Conservation (phyloP, 1,284 basidiomycete genomes). For the Limonomyces culmigenus region DNA sequence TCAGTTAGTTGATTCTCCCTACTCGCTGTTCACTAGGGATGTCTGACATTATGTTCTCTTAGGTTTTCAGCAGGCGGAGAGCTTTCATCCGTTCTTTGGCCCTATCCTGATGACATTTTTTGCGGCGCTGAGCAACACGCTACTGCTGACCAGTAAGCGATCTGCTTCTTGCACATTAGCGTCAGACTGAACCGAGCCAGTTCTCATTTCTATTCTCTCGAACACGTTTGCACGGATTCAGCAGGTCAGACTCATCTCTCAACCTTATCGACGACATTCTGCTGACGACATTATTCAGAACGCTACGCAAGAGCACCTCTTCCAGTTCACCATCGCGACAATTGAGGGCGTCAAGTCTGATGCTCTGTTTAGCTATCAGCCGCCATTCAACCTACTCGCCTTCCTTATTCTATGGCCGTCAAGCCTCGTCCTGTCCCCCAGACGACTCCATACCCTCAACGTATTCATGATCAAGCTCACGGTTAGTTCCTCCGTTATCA, state of each 20-base stretch:
- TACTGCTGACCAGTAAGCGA: conserved; percentile 58
- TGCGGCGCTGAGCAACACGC: conserved; percentile 67
- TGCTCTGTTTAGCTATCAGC: conserved; percentile 81
- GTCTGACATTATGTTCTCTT: no score
- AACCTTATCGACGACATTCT: conserved; percentile 18
- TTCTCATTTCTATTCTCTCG: conserved; percentile 75
- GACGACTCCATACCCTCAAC: conserved; percentile 62
- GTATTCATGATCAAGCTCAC: conserved; percentile 74
- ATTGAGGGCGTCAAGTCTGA: conserved; percentile 86
- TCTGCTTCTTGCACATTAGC: not conserved
- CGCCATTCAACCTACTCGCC: conserved; percentile 72
- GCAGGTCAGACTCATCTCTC: no score
- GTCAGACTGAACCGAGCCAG: conserved; percentile 18
- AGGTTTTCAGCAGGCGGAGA: conserved; percentile 50
- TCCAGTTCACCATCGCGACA: conserved; percentile 74
- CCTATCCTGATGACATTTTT: conserved; percentile 78
- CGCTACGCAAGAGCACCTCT: conserved; percentile 77
- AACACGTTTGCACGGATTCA: conserved; percentile 75
- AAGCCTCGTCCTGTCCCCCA: conserved; percentile 53
- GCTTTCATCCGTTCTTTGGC: conserved; percentile 74
- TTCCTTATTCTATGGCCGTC: conserved; percentile 64
- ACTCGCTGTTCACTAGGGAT: no score
- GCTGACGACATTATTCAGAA: conserved; percentile 32
- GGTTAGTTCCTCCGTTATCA: conserved; percentile 14
- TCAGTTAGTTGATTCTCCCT: no score